phyloP scores from a whole-genome alignment of 225 moss, liverwort and hornwort genomes.

The Rhytidiadelphus loreus region DNA sequence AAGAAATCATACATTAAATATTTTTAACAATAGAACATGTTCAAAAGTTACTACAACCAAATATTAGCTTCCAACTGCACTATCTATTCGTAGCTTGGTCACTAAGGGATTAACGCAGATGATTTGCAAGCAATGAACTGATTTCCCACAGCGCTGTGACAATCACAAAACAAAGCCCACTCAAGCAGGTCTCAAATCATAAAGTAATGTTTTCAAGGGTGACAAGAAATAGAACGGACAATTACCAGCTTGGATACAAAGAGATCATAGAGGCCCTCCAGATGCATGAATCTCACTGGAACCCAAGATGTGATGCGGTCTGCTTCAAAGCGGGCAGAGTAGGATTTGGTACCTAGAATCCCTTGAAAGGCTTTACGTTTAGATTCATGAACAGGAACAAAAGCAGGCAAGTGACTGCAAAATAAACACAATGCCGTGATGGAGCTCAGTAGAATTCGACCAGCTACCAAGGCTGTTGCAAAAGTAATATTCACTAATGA shows the following conservation, averaged over 20 bases:
- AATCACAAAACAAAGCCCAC: not conserved
- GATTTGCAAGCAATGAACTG: not conserved
- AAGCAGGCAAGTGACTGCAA: constrained; percentile 87
- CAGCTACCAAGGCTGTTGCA: not conserved
- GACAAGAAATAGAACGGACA: not conserved
- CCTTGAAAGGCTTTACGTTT: constrained; percentile 82
- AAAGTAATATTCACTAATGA: not conserved
- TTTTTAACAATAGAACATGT: not conserved
- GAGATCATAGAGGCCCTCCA: constrained; percentile 91
- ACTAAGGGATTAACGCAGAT: not conserved
- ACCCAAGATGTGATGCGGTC: constrained; percentile 87
- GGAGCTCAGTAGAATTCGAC: not conserved
- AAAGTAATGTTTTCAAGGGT: not conserved
- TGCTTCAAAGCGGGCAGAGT: constrained; percentile 83
- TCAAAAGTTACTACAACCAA: not conserved
- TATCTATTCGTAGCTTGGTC: not conserved
- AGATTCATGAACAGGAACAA: constrained; percentile 80
- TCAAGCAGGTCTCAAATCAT: not conserved
- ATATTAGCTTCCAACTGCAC: not conserved
- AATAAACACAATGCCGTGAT: not conserved
- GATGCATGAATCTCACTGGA: constrained; percentile 91
- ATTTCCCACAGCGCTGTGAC: not conserved
- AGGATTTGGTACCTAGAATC: constrained; percentile 67
- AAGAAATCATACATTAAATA: not conserved
- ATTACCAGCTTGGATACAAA: constrained; percentile 91